A percentile compares a stretch with the other conserved stretches of the same genome.
Conservation (phyloP, 345 rosid species). For the Populus alba region DNA sequence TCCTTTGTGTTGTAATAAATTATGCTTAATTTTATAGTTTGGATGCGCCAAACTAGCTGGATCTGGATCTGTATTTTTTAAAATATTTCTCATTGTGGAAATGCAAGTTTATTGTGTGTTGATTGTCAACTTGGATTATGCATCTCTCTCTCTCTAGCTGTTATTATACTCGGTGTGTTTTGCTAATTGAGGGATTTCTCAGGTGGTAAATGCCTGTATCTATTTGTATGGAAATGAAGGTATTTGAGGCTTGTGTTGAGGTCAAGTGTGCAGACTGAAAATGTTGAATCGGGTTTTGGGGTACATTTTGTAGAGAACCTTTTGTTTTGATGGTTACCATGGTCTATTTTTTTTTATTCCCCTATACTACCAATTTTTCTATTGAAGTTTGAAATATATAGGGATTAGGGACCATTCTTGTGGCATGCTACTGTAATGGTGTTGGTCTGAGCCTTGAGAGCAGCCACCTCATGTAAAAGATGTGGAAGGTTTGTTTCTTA, state of each 20-base stretch:
- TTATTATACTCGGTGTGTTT: background rate
- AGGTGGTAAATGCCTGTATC: too few species aligned
- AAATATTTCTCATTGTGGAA: background rate
- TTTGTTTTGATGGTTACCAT: background rate
- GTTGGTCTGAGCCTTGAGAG: background rate
- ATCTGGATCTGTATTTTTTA: background rate
- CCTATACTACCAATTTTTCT: too few species aligned
- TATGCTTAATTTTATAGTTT: background rate
- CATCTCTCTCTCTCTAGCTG: background rate
- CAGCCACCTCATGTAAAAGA: background rate
- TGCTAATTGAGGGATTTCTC: background rate
- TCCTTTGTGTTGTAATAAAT: background rate
- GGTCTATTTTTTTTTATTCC: background rate
- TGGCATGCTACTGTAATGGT: background rate
- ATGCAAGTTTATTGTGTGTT: background rate
- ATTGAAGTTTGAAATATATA: too few species aligned
- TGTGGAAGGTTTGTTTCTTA: background rate
- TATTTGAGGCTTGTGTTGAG: conserved; percentile 26
- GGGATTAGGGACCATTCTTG: background rate
- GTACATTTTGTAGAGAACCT: conserved; percentile 22
- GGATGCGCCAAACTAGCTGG: background rate
- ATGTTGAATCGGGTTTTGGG: conserved; percentile 43
- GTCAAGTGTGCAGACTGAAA: conserved; percentile 45
- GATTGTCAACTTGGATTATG: background rate
- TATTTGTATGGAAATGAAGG: too few species aligned